Percentiles rank a stretch among this genome's conserved stretches.
Conservation (phyloP, 257 asterid genomes). For the Lantana camara region DNA sequence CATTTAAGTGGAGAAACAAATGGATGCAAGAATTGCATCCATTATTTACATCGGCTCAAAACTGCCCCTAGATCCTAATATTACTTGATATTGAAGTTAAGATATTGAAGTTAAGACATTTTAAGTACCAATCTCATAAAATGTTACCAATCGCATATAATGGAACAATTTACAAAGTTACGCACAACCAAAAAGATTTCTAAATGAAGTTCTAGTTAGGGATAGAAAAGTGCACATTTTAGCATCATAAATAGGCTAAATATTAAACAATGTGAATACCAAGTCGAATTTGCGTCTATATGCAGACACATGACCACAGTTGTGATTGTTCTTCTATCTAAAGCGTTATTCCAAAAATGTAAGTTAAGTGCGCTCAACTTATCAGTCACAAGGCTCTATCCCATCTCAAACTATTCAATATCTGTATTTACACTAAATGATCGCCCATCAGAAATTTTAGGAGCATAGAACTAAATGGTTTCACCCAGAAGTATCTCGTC, state of each 20-base stretch:
- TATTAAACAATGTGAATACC: background rate
- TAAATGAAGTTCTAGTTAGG: background rate
- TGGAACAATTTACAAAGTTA: slow-evolving; percentile 1
- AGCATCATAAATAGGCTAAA: background rate
- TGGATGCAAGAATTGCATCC: background rate
- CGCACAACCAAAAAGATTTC: background rate
- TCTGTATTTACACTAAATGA: background rate
- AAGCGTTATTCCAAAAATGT: background rate
- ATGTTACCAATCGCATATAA: background rate
- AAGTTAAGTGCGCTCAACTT: background rate
- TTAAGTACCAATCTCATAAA: background rate
- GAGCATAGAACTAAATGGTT: background rate
- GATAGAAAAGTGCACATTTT: background rate
- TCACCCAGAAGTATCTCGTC: background rate
- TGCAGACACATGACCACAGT: background rate
- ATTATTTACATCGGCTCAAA: background rate
- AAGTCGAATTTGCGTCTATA: background rate
- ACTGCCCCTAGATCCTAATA: background rate
- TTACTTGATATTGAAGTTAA: background rate
- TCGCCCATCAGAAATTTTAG: background rate
- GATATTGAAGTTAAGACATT: background rate
- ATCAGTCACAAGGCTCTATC: background rate
- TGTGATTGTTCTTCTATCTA: background rate
- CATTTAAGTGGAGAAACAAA: background rate
- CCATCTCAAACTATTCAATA: background rate